These are phyloP conservation scores for Coemansia asiatica DNA, from an alignment of 192 early-diverging fungal genomes.

Conservation along the genomic window DNA sequence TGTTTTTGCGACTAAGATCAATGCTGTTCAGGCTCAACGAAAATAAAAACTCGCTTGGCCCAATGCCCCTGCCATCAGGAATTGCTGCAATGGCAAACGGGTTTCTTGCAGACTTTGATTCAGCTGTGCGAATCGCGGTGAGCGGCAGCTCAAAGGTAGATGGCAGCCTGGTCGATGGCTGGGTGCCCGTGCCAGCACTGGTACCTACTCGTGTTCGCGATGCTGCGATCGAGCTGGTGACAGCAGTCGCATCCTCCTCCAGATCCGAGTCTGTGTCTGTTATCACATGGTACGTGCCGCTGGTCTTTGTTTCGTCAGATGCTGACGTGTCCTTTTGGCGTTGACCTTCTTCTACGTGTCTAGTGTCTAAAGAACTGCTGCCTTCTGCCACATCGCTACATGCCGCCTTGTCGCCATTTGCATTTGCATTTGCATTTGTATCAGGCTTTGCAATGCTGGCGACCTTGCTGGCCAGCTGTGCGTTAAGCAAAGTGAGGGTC, in stretches of 20 bases:
- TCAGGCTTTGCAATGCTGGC: not conserved
- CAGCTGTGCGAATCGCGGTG: constrained; percentile 9
- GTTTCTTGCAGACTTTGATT: not conserved
- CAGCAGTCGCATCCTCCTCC: constrained; percentile 23
- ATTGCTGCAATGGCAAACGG: constrained; percentile 19
- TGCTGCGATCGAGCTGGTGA: constrained; percentile 11
- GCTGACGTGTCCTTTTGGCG: not conserved
- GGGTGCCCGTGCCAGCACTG: not conserved
- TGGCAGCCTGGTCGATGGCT: constrained; percentile 4
- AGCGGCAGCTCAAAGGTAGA: constrained; percentile 34
- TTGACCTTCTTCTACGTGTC: not conserved
- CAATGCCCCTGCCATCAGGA: not conserved
- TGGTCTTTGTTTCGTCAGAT: not conserved
- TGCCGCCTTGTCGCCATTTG: not conserved
- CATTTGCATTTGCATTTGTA: not conserved
- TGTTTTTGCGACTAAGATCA: not conserved
- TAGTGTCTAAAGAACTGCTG: not conserved
- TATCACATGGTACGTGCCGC: not conserved
- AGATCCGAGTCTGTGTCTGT: constrained; percentile 16
- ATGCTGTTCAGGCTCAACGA: constrained; percentile 5
- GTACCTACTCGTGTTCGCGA: not conserved
- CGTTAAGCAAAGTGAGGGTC: constrained; percentile 15
- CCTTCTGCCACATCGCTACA: not conserved
- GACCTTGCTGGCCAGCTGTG: constrained; percentile 24
- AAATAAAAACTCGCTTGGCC: constrained; percentile 1